Base-by-base conservation (phyloP, 352 stramenopile genomes). In the Phytophthora ohioensis region DNA sequence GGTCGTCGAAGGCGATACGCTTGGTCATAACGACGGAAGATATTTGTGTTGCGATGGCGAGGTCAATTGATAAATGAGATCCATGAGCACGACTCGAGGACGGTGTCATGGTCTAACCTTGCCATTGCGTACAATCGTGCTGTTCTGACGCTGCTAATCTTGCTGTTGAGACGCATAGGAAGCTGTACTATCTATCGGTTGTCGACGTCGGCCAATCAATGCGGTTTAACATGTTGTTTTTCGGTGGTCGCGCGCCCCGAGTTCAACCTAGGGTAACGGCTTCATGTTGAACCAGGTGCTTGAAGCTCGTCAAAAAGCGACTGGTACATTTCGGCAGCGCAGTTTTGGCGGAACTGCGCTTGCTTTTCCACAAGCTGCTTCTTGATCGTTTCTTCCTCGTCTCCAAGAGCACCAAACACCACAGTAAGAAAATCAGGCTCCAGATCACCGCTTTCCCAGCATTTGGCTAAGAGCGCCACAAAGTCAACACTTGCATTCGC, bases 401-500 rank as follows among this genome's bases (percentile, higher is more conserved):
- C 69, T n/a, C 57, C 63, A 31, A 91, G 63, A 34, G 62, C 71
- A 10, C 45, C 35, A 53, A 91, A 89, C 11, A 88, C 15, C 12
- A 71, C 66, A 27, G 21, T 27, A 11, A 74, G 47, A n/a, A 78
- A 67, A 52, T 69, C 64, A 32, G 32, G 32, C 21, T 71, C 67
- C 17, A 64, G 31, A n/a, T 64, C 57, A 35, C 60, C 57, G 17
- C 60, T 54, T n/a, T 91, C 83, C 83, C 83, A 91, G 27, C 41
- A 77, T 13, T 74, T 57, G 0, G 73, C 79, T 17, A 89, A 77
- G 4, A 78, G 35, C 9, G 73, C 73, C 5, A 82, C 78, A 15
- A 87, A 69, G 10, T 83, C 65, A 15, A 79, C 54, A 47, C 76
- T 87, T 12, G 79, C 74, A 53, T 78, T 74, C 15, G 57, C 42